phyloP scores from a whole-genome alignment of 306 rosid genomes.

The Malus fusca region DNA sequence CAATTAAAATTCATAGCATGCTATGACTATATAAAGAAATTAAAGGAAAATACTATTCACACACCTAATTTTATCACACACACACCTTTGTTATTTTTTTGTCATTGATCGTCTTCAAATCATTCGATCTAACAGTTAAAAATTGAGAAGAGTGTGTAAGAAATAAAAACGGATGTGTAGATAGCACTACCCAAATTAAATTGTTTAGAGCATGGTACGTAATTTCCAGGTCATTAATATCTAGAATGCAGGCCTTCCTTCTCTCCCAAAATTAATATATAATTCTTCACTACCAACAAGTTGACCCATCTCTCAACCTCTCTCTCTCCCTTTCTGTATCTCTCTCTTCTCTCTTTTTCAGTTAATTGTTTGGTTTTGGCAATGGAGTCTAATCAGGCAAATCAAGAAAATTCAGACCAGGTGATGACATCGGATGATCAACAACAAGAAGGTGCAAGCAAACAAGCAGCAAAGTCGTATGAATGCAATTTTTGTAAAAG shows the following conservation, averaged over 20 bases:
- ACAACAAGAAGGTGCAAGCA: conserved; percentile 4
- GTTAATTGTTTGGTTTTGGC: background rate
- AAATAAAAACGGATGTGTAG: too few relatives aligned
- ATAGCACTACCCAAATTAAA: background rate
- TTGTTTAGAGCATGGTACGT: background rate
- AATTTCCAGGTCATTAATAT: conserved; percentile 5
- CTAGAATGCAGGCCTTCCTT: conserved; percentile 15
- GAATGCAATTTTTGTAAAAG: conserved; percentile 76
- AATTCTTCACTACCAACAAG: conserved; percentile 4
- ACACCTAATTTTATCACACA: too few relatives aligned
- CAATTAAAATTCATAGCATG: conserved; percentile 22
- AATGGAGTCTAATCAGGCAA: conserved; percentile 16
- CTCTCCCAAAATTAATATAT: conserved; percentile 3
- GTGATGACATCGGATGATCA: conserved; percentile 22
- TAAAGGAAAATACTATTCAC: background rate
- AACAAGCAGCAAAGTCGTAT: conserved; percentile 33
- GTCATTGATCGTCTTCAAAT: too few relatives aligned
- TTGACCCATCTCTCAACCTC: conserved; percentile 5
- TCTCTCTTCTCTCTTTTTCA: background rate
- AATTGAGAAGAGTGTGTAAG: too few relatives aligned
- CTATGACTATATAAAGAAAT: background rate
- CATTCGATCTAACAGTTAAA: too few relatives aligned
- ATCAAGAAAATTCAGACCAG: conserved; percentile 4
- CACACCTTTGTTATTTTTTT: too few relatives aligned
- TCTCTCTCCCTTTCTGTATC: background rate